Conservation (phyloP, 306 rosid genomes). For the Corylus avellana region DNA sequence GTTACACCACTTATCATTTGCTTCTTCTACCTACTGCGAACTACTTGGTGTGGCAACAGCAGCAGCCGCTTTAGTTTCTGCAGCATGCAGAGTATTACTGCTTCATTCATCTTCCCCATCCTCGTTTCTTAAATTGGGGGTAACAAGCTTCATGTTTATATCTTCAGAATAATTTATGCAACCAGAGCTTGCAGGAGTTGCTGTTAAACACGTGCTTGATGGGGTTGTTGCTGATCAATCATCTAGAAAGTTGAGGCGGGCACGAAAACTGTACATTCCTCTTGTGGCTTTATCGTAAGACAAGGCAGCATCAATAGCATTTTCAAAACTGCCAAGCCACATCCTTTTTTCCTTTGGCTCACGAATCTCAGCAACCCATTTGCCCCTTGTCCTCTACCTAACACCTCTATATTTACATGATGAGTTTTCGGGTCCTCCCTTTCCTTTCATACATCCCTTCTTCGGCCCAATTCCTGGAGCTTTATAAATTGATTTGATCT, state of each 20-base stretch:
- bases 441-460: conserved; percentile 99
- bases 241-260: conserved; percentile 78
- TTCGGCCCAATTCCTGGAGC: conserved; percentile 85
- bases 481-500: conserved; percentile 38
- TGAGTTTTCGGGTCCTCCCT: conserved; percentile 90
- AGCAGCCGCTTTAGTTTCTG: no score
- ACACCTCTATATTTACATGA: conserved; percentile 81
- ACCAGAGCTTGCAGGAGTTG: conserved; percentile 45
- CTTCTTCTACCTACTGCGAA: conserved; percentile 31
- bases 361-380: conserved; percentile 94
- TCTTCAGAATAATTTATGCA: conserved; percentile 61
- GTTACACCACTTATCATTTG: conserved; percentile 31
- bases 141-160: conserved; percentile 9
- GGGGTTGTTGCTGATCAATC: conserved; percentile 29
- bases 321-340: conserved; percentile 81
- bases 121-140: not conserved
- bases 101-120: conserved; percentile 29
- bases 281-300: conserved; percentile 88
- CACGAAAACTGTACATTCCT: conserved; percentile 75
- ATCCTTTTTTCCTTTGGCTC: conserved; percentile 79
- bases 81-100: not conserved
- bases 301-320: conserved; percentile 72
- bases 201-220: conserved; percentile 42
- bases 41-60: conserved; percentile 22
- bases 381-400: conserved; percentile 97